Base-by-base conservation (phyloP, 495 filamentous ascomycete genomes). In the Opeltia flavorubescens region DNA sequence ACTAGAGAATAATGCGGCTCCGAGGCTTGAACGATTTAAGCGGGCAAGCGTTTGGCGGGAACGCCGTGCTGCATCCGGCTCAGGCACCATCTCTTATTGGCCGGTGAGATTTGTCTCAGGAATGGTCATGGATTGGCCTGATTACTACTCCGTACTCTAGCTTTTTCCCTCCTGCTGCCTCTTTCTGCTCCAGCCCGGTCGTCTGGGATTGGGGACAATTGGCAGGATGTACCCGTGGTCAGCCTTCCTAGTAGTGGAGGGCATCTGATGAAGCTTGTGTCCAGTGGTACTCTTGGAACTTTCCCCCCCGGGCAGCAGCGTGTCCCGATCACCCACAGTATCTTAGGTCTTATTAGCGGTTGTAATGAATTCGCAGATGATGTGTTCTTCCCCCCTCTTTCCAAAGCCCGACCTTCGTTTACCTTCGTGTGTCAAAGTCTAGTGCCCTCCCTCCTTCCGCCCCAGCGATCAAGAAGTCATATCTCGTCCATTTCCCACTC, bases 361-460 rank as follows among this genome's bases (percentile, higher is more conserved):
- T 33, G 36, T 26, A 30, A 23, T 44, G 42, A 44, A 44, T 31
- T 5, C 21, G 45, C 48, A 50, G 47, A 54, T 54, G 48, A 54
- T 54, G 52, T 50, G 48, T 41, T 54, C 52, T 48, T 48, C 39
- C 43, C 39, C 34, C 44, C 48, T 41, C 38, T 25, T 41, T 12
- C 38, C 25, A 3, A 25, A 25, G 38, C 18, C 38, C 31, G 43
- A 39, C 34, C 48, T 54, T 50, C 44, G 52, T 51, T 42, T 51
- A 44, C 51, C 20, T 28, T 39, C 48, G 38, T 50, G 44, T 50
- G 46, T 41, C 47, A 35, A 54, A 48, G 50, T 40, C 52, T 54
- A 54, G 48, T 54, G 52, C 52, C n/a, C 49, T 51, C 30, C 52
- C 44, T 52, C 46, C 49, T 55, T 55, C 53, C 53, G 53, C 50